phyloP scores from a whole-genome alignment of 495 filamentous ascomycete genomes.

The Penicillium crystallinum region DNA sequence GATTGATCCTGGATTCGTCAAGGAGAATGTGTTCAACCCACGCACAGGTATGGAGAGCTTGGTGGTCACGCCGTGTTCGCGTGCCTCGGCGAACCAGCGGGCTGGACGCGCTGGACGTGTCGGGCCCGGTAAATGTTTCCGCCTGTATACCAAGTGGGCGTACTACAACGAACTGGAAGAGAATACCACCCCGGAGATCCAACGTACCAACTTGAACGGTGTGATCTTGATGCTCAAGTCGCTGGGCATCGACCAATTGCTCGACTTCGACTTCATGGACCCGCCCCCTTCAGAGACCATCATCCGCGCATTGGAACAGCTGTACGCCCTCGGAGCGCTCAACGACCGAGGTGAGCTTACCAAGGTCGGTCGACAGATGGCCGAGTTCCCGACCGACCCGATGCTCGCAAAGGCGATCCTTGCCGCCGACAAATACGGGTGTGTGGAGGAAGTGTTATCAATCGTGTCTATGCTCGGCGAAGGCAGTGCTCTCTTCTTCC shows the following conservation, averaged over 20 bases:
- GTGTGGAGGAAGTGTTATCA: conserved; percentile 91
- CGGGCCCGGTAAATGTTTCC: conserved; percentile 90
- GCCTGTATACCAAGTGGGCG: conserved; percentile 90
- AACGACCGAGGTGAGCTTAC: conserved; percentile 89
- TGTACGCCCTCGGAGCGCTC: conserved; percentile 86
- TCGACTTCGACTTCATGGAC: conserved; percentile 97
- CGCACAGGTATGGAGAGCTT: conserved; percentile 88
- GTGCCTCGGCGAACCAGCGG: conserved; percentile 91
- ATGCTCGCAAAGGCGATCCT: conserved; percentile 91
- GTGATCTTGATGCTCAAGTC: conserved; percentile 85
- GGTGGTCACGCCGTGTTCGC: conserved; percentile 85
- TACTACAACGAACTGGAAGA: conserved; percentile 94
- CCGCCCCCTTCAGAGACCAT: conserved; percentile 86
- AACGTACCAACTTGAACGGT: conserved; percentile 78
- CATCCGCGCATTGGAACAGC: conserved; percentile 83
- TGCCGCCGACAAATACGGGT: conserved; percentile 81
- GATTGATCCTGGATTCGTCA: conserved; percentile 88
- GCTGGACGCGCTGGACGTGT: conserved; percentile 90
- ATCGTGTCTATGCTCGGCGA: conserved; percentile 94
- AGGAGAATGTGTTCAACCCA: conserved; percentile 93
- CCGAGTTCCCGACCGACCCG: conserved; percentile 91
- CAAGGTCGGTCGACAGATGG: conserved; percentile 91
- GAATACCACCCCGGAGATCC: conserved; percentile 90
- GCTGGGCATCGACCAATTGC: conserved; percentile 87
- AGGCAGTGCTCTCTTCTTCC: conserved; percentile 83